Conservation (phyloP, 2,329 filamentous ascomycete genomes). For the Sporothrix protearum region DNA sequence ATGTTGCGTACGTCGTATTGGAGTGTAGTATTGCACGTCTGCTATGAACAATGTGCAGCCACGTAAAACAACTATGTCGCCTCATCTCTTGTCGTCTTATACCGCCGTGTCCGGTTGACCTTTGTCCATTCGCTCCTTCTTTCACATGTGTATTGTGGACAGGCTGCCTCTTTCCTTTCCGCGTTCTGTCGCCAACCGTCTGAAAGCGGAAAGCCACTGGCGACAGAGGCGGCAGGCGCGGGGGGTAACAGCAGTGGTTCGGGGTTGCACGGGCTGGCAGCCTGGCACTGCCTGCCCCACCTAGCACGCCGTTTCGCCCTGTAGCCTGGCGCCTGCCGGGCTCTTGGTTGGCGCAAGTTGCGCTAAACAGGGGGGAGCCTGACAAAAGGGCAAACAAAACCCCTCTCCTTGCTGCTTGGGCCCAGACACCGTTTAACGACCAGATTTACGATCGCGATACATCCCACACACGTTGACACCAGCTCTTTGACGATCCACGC, state of each 20-base stretch:
- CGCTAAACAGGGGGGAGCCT: constrained; percentile 5
- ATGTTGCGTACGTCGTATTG: background rate
- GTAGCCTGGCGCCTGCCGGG: background rate
- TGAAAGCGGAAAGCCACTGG: background rate
- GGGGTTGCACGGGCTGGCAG: background rate
- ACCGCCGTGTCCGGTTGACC: background rate
- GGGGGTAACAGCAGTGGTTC: background rate
- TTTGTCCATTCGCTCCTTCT: background rate
- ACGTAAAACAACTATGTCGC: background rate
- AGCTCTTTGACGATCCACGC: background rate
- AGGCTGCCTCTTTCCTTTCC: background rate
- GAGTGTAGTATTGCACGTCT: background rate
- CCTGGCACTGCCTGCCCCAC: background rate
- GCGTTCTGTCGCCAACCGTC: background rate
- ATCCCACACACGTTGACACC: background rate
- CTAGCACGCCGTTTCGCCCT: background rate
- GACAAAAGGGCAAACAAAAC: constrained; percentile 3
- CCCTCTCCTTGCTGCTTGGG: background rate
- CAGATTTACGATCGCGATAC: background rate
- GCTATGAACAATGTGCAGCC: background rate
- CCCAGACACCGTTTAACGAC: background rate
- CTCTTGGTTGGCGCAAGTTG: background rate
- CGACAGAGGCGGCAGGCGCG: background rate
- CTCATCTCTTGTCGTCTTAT: background rate
- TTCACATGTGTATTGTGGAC: background rate